Conservation (phyloP, 2,329 filamentous ascomycete species). For the Chaetomium olivaceum region DNA sequence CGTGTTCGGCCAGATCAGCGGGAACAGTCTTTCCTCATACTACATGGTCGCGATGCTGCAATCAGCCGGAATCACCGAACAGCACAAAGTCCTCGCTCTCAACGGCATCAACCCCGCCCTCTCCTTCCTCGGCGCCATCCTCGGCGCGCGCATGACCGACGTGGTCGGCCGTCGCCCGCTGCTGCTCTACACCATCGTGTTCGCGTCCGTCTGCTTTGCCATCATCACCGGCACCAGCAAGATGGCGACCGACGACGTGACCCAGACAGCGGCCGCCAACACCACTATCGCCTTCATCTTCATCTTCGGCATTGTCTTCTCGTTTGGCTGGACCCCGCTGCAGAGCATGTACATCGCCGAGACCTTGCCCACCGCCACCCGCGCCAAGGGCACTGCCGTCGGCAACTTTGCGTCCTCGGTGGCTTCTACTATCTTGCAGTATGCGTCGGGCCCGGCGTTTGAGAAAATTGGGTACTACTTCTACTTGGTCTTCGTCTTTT, state of each 20-base stretch:
- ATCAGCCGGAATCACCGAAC: slow-evolving; percentile 52
- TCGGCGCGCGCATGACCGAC: slow-evolving; percentile 58
- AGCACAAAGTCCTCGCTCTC: slow-evolving; percentile 50
- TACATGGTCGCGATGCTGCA: slow-evolving; percentile 57
- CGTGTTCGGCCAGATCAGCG: slow-evolving; percentile 55
- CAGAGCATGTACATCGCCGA: slow-evolving; percentile 54
- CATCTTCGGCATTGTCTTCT: slow-evolving; percentile 54
- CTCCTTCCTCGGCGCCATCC: slow-evolving; percentile 51
- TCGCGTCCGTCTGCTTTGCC: slow-evolving; percentile 49
- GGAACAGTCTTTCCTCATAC: slow-evolving; percentile 52
- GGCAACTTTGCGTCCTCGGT: slow-evolving; percentile 45
- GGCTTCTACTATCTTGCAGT: slow-evolving; percentile 46
- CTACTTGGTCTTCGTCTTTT: slow-evolving; percentile 49
- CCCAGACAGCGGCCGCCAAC: slow-evolving; percentile 43
- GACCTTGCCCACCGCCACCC: slow-evolving; percentile 46
- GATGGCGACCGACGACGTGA: slow-evolving; percentile 41
- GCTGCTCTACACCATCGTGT: slow-evolving; percentile 50
- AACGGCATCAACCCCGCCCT: slow-evolving; percentile 57
- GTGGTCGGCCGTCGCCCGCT: slow-evolving; percentile 58
- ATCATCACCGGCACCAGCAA: slow-evolving; percentile 52
- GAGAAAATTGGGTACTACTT: slow-evolving; percentile 47
- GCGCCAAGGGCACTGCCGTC: slow-evolving; percentile 48
- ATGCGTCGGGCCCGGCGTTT: slow-evolving; percentile 47
- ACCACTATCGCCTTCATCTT: slow-evolving; percentile 54
- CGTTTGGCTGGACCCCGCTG: slow-evolving; percentile 53